A percentile compares a stretch with the other conserved stretches of the same genome.
Evolutionary conservation across 805 yeast species (phyloP).

Genomic region (Barnettozyma californica): DNA sequence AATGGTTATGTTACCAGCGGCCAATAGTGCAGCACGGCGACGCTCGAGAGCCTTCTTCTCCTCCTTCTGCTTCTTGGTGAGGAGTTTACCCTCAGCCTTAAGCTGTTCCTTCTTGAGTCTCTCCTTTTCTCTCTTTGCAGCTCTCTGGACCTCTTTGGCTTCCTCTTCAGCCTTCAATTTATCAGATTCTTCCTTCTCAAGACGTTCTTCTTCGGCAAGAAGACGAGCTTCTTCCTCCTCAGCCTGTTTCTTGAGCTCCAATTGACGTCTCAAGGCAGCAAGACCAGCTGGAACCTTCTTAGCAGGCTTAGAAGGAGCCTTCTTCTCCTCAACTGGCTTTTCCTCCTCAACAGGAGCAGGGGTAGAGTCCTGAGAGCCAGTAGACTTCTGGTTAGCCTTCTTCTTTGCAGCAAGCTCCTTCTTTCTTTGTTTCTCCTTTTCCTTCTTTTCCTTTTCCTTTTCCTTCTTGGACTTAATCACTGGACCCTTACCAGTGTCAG

Average conservation of each 20-base stretch:
- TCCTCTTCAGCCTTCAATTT: slow-evolving; percentile 37
- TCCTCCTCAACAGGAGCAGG: slow-evolving; percentile 16
- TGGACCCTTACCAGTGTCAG: slow-evolving; percentile 45
- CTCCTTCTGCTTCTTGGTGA: slow-evolving; percentile 93
- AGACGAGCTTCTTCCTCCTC: slow-evolving; percentile 77
- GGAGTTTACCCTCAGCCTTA: slow-evolving; percentile 90
- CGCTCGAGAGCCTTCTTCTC: slow-evolving; percentile 81
- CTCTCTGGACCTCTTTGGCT: slow-evolving; percentile 51
- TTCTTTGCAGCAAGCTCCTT: slow-evolving; percentile 84
- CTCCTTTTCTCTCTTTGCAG: slow-evolving; percentile 80
- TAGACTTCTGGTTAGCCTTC: slow-evolving; percentile 45
- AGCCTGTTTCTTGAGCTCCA: slow-evolving; percentile 79
- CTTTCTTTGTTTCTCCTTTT: slow-evolving; percentile 84
- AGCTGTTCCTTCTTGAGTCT: slow-evolving; percentile 82
- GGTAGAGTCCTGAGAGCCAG: slow-evolving; percentile 4
- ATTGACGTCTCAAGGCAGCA: slow-evolving; percentile 85
- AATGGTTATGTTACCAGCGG: slow-evolving; percentile 65
- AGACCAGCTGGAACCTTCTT: slow-evolving; percentile 85
- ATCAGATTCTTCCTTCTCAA: slow-evolving; percentile 45
- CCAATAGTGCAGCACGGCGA: slow-evolving; percentile 81
- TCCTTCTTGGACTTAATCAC: slow-evolving; percentile 87
- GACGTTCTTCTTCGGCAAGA: slow-evolving; percentile 68
- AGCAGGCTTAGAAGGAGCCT: slow-evolving; percentile 40
- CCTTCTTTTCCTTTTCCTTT: slow-evolving; percentile 92
- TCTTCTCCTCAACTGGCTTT: slow-evolving; percentile 18